Conservation (phyloP, 2,329 filamentous ascomycete species). For the Lecanicillium sp. region DNA sequence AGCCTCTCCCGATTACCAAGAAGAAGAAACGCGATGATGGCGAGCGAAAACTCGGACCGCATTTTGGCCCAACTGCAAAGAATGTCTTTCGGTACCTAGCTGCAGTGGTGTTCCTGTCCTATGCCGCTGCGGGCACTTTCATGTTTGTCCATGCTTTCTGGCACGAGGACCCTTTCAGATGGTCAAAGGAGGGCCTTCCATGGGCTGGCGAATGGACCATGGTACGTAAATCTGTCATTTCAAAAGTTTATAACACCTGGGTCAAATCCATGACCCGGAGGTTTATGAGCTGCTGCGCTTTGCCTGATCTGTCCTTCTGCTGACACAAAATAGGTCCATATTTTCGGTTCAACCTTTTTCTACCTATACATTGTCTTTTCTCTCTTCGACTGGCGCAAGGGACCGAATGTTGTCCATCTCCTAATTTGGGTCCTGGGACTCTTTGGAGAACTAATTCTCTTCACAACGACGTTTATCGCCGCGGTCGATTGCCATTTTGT, state of each 20-base stretch:
- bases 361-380: constrained; percentile 82
- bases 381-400: constrained; percentile 73
- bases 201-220: constrained; percentile 75
- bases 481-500: constrained; percentile 62
- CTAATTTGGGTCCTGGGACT: constrained; percentile 69
- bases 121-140: constrained; percentile 65
- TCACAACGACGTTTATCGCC: constrained; percentile 59
- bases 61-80: constrained; percentile 60
- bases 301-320: constrained; percentile 7
- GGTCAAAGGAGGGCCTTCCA: constrained; percentile 35
- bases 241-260: too few species aligned
- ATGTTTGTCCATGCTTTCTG: constrained; percentile 66
- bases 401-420: constrained; percentile 73
- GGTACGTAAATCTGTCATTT: constrained; percentile 41
- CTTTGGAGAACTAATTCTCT: constrained; percentile 64
- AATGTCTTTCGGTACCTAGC: constrained; percentile 69
- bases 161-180: constrained; percentile 28
- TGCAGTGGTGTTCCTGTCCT: constrained; percentile 61
- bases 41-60: constrained; percentile 34
- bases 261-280: too few species aligned
- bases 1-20: constrained; percentile 67
- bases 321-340: constrained; percentile 58
- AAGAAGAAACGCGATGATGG: constrained; percentile 42
- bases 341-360: constrained; percentile 77
- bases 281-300: too few species aligned